Conservation (phyloP, 2,329 filamentous ascomycete genomes). For the Chaetomium strumarium region DNA sequence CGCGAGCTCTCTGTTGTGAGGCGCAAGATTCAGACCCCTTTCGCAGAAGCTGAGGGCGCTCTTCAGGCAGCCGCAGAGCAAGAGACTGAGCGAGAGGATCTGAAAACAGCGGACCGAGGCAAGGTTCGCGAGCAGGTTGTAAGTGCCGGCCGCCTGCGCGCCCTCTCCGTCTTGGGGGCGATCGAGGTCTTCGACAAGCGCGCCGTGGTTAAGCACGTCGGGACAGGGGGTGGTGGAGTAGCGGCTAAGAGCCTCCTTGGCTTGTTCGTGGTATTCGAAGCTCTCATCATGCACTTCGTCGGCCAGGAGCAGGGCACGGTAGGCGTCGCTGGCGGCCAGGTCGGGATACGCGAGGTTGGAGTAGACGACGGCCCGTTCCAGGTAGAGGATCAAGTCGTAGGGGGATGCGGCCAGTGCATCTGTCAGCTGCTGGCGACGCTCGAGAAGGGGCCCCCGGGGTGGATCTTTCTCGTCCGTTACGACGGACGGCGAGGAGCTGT, state of each 20-base stretch:
- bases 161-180: constrained; percentile 30
- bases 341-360: constrained; percentile 78
- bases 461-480: constrained; percentile 31
- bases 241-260: constrained; percentile 46
- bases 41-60: constrained; percentile 62
- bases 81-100: constrained; percentile 50
- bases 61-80: constrained; percentile 62
- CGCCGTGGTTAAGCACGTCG: constrained; percentile 42
- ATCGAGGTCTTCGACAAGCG: constrained; percentile 33
- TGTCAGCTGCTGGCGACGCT: constrained; percentile 52
- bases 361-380: constrained; percentile 66
- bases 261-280: constrained; percentile 75
- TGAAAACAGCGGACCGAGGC: constrained; percentile 55
- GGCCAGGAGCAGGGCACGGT: constrained; percentile 78
- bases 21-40: constrained; percentile 51
- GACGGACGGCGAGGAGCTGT: constrained; percentile 23
- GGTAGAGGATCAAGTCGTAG: constrained; percentile 59
- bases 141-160: constrained; percentile 30
- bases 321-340: constrained; percentile 82
- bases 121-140: constrained; percentile 39
- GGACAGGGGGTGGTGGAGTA: constrained; percentile 35
- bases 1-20: constrained; percentile 50
- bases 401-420: constrained; percentile 45
- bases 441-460: constrained; percentile 42
- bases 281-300: constrained; percentile 74